Percentiles rank a stretch among this genome's conserved stretches.
Conservation (phyloP, 305 asterid species). For the Salvia sclarea region DNA sequence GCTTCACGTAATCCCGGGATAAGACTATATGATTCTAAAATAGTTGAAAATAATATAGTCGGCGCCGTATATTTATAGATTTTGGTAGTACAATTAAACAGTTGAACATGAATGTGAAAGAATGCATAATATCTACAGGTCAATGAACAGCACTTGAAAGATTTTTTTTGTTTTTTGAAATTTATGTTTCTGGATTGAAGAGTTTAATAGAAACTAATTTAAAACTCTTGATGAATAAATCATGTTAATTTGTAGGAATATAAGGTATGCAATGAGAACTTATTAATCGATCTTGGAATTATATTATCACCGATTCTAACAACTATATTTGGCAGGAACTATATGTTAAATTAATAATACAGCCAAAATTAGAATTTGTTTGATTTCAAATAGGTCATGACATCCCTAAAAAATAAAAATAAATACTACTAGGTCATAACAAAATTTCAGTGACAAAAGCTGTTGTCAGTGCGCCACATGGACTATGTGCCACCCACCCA, state of each 20-base stretch:
- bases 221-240: too few species aligned
- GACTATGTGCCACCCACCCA: conserved; percentile 32
- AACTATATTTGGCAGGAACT: too few species aligned
- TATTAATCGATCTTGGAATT: background rate
- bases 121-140: background rate
- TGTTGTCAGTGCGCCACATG: conserved; percentile 25
- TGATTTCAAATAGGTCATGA: background rate
- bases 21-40: background rate
- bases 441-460: background rate
- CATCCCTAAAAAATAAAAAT: too few species aligned
- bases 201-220: too few species aligned
- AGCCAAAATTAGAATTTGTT: background rate
- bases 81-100: background rate
- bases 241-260: too few species aligned
- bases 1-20: background rate
- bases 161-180: too few species aligned
- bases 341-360: background rate
- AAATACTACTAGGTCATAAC: background rate
- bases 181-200: too few species aligned
- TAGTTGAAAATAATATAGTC: background rate
- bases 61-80: background rate
- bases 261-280: too few species aligned
- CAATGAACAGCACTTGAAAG: background rate
- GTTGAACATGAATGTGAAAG: conserved; percentile 9
- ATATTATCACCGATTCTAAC: background rate